Evolutionary conservation across 495 filamentous ascomycete genomes (phyloP).

Genomic region (Penicillium longicatenatum): DNA sequence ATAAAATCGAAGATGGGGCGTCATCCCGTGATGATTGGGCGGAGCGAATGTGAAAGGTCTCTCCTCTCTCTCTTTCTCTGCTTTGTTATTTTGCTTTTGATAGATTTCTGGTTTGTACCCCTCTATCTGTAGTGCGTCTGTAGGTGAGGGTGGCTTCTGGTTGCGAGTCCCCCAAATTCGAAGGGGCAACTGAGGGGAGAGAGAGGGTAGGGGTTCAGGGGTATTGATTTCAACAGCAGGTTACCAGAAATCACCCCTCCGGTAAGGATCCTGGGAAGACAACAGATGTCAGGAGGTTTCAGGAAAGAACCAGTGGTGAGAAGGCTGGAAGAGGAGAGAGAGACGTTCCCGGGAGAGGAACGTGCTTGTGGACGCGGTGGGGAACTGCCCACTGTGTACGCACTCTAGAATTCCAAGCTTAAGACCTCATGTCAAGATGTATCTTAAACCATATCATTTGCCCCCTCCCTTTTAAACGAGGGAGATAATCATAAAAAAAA

Average conservation of each 20-base stretch:
- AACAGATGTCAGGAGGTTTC: neutral
- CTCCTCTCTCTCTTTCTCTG: neutral
- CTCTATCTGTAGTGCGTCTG: neutral
- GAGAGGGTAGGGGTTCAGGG: neutral
- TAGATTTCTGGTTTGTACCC: neutral
- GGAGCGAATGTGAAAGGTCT: neutral
- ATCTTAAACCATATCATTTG: no score
- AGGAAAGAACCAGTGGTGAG: neutral
- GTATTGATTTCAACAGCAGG: neutral
- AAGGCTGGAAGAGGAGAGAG: conserved; percentile 29
- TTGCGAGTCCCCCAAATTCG: neutral
- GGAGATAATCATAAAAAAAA: no score
- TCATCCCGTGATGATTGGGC: conserved; percentile 37
- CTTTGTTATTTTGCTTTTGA: neutral
- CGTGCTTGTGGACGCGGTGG: conserved; percentile 15
- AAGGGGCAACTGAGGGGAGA: neutral
- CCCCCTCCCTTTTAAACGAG: no score
- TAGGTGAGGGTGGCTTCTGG: neutral
- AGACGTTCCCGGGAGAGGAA: conserved; percentile 28
- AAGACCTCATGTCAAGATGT: neutral
- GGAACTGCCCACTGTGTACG: neutral
- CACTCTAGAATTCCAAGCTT: neutral
- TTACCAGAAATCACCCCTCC: neutral
- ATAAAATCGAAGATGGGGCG: conserved; percentile 23
- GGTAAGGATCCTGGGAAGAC: neutral